These are phyloP conservation scores for Candida smagusa DNA, from an alignment of 1,139 yeast genomes.

Conservation along the genomic window DNA sequence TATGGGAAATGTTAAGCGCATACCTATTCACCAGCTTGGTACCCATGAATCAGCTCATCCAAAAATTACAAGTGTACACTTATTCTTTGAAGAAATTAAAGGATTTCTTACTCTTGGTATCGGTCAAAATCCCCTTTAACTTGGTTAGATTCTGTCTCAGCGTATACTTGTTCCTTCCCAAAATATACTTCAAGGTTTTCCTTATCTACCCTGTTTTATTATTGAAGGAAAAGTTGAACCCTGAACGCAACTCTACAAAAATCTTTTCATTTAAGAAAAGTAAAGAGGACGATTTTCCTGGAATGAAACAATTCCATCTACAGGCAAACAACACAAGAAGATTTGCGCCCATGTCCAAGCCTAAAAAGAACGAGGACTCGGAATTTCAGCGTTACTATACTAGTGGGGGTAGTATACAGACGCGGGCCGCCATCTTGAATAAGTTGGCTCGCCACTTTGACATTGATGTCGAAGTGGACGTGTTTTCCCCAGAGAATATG, in stretches of 20 bases:
- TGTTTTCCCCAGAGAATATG: conserved; percentile 1
- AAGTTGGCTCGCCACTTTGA: conserved; percentile 15
- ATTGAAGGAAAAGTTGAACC: conserved; percentile 4
- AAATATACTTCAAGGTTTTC: conserved; percentile 14
- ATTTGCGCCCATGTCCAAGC: neutral
- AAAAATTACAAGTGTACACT: conserved; percentile 5
- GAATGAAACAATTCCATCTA: conserved; percentile 11
- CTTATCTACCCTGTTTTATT: conserved; percentile 14
- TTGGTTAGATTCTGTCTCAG: conserved; percentile 14
- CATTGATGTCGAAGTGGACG: conserved; percentile 6
- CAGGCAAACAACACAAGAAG: conserved; percentile 1
- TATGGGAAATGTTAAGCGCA: conserved; percentile 18
- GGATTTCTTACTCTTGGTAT: conserved; percentile 10
- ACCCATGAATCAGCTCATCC: conserved; percentile 3
- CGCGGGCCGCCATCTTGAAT: conserved; percentile 12
- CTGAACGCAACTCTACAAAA: conserved; percentile 3
- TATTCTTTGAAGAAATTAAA: conserved; percentile 9
- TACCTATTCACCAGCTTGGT: conserved; percentile 10
- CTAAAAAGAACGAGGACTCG: neutral
- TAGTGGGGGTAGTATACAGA: conserved; percentile 8
- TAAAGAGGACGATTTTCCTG: conserved; percentile 4
- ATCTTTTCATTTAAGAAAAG: conserved; percentile 3
- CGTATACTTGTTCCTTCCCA: conserved; percentile 18
- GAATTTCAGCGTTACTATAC: conserved; percentile 6
- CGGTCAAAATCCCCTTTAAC: conserved; percentile 17